Evolutionary conservation across 768 basidiomycete genomes (phyloP).

Genomic region (Mrakia gelida): DNA sequence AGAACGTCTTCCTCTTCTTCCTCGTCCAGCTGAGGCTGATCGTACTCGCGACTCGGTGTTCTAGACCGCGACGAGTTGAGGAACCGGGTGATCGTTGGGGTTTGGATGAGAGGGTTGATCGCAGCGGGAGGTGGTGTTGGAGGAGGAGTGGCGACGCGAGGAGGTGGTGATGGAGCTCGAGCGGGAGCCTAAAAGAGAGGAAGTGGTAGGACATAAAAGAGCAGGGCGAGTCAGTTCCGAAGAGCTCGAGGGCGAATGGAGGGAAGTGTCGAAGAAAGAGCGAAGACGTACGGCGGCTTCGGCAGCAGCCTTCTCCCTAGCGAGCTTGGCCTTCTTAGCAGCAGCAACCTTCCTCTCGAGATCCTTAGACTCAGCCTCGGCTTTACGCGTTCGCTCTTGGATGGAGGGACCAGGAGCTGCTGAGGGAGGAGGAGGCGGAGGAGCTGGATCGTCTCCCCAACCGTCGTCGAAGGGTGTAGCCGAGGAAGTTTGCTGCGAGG

Average conservation of each 20-base stretch:
- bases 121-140: conserved; percentile 4
- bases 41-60: conserved; percentile 6
- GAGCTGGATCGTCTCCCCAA: neutral
- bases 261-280: neutral
- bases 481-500: neutral
- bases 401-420: neutral
- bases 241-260: neutral
- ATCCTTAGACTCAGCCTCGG: conserved; percentile 20
- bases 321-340: conserved; percentile 11
- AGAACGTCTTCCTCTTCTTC: conserved; percentile 2
- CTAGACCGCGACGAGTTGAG: conserved; percentile 22
- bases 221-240: no score
- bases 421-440: neutral
- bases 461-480: neutral
- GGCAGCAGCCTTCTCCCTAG: conserved; percentile 5
- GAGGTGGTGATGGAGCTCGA: conserved; percentile 10
- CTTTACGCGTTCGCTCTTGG: conserved; percentile 13
- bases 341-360: conserved; percentile 19
- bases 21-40: neutral
- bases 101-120: conserved; percentile 20
- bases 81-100: conserved; percentile 27
- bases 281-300: neutral
- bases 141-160: neutral
- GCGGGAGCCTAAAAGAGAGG: neutral
- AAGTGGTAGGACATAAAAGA: no score